Evolutionary conservation across 768 basidiomycete species (phyloP), one percentile per base, ranked within the genome.

Genomic region (Tricholoma furcatifolium): DNA sequence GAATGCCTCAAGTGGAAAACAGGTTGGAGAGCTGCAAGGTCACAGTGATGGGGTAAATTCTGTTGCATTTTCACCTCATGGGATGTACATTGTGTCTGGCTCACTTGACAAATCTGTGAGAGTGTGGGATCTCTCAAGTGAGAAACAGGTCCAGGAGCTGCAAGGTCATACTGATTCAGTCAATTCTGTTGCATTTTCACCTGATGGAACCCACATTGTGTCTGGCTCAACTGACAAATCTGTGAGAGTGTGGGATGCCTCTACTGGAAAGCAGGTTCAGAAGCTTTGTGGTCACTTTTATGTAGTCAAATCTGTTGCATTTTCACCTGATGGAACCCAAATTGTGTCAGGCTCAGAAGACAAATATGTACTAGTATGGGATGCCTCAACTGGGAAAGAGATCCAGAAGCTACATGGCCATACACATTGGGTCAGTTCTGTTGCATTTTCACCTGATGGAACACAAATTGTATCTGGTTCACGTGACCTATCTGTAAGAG

Each of bases 41-140:
- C 27, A 27, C 7, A 27, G 3, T 27, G 27, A 27, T 3, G 4
- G 27, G 7, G 27, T 27, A 3, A 27, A 3, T 7, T 39, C 60
- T 36, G 51, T 50, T 44, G 51, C 47, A 31, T 32, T 56, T 48
- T 59, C 55, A 18, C n/a, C 17, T 18, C 42, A 56, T 31, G 23
- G 44, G 3, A 18, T 3, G 5, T 14, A 12, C n/a, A 45, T 45
- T 30, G 10, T 45, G 14, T 57, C 56, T 49, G 53, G 56, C 39
- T 54, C 52, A 20, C 1, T 2, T 2, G 46, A 53, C 30, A 2
- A 44, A n/a, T 57, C 46, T 21, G 53, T 57, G 23, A n/a, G 52
- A 23, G 52, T 27, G 7, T 27, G 27, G 27, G 12, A 17, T 38
- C 5, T 4, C 12, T 12, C 36, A 12, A 12, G 5, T 17, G 17